phyloP scores from a whole-genome alignment of 345 rosid species.

The Anacardium occidentale region DNA sequence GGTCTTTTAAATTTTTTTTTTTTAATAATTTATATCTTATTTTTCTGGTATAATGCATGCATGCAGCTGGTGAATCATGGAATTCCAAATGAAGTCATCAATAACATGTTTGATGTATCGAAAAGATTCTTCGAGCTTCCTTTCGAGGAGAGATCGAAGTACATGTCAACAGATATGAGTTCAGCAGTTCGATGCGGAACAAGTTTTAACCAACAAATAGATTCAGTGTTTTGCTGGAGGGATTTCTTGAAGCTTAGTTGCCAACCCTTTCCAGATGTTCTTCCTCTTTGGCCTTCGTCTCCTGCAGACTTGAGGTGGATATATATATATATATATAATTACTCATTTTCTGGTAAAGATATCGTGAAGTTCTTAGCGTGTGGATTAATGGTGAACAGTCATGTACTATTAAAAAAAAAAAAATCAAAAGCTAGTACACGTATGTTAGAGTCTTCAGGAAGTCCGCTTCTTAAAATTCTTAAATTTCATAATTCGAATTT shows the following conservation, averaged over 20 bases:
- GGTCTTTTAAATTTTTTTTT: too few relatives aligned
- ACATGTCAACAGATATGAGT: constrained; percentile 36
- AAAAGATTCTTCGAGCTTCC: constrained; percentile 37
- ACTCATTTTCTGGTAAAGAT: too few relatives aligned
- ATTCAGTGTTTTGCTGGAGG: constrained; percentile 41
- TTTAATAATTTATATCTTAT: too few relatives aligned
- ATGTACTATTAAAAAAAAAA: too few relatives aligned
- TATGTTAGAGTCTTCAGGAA: too few relatives aligned
- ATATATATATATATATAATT: not conserved
- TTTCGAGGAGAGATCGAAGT: constrained; percentile 40
- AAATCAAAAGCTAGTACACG: too few relatives aligned
- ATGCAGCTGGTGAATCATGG: constrained; percentile 40
- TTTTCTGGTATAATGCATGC: not conserved
- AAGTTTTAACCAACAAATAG: constrained; percentile 41
- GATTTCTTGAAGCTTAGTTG: constrained; percentile 47
- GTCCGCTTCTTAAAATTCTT: too few relatives aligned
- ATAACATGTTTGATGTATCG: constrained; percentile 17
- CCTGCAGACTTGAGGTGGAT: constrained; percentile 32
- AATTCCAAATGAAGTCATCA: constrained; percentile 20
- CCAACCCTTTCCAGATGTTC: constrained; percentile 29
- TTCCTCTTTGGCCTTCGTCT: constrained; percentile 41
- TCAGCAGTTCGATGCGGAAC: constrained; percentile 41
- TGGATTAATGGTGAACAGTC: too few relatives aligned
- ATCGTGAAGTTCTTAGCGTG: too few relatives aligned
- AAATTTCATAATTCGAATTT: not conserved